Evolutionary conservation across 2,329 filamentous ascomycete genomes (phyloP).

Genomic region (Colletotrichum incanum): DNA sequence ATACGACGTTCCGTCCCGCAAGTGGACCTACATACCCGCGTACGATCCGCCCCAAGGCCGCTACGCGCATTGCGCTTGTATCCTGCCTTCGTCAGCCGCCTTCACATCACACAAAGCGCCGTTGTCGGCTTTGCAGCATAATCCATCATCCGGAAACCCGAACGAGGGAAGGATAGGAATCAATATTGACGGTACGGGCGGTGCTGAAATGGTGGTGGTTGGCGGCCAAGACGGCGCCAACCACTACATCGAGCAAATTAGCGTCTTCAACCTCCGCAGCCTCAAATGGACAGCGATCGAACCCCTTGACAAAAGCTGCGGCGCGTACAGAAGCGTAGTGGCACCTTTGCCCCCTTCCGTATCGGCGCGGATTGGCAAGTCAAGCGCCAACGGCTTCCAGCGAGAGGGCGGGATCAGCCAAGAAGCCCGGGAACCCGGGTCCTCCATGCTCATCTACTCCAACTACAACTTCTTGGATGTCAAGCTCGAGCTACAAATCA

Average conservation of each 20-base stretch:
- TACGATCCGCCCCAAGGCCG: conserved; percentile 90
- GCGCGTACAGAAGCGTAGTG: conserved; percentile 95
- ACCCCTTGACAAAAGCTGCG: conserved; percentile 90
- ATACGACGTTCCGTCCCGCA: conserved; percentile 86
- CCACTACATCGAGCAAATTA: conserved; percentile 99
- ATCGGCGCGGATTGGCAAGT: conserved; percentile 76
- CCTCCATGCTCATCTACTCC: conserved; percentile 95
- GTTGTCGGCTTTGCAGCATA: conserved; percentile 89
- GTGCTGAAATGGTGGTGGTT: conserved; percentile 97
- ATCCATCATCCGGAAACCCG: conserved; percentile 84
- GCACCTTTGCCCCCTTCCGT: conserved; percentile 82
- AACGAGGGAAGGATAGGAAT: conserved; percentile 92
- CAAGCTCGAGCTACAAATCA: conserved; percentile 93
- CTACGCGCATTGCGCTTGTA: conserved; percentile 96
- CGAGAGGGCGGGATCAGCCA: conserved; percentile 66
- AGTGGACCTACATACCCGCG: conserved; percentile 88
- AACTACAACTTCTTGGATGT: conserved; percentile 99
- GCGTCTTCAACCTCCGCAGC: conserved; percentile 95
- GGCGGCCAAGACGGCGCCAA: conserved; percentile 98
- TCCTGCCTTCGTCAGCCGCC: conserved; percentile 88
- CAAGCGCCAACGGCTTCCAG: conserved; percentile 60
- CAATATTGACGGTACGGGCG: conserved; percentile 89
- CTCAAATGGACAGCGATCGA: conserved; percentile 96
- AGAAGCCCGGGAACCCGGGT: conserved; percentile 71
- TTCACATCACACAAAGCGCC: conserved; percentile 90